Percentiles rank a stretch among this genome's conserved stretches.
Evolutionary conservation across 805 yeast species (phyloP).

Genomic region (Suhomyces sp.): DNA sequence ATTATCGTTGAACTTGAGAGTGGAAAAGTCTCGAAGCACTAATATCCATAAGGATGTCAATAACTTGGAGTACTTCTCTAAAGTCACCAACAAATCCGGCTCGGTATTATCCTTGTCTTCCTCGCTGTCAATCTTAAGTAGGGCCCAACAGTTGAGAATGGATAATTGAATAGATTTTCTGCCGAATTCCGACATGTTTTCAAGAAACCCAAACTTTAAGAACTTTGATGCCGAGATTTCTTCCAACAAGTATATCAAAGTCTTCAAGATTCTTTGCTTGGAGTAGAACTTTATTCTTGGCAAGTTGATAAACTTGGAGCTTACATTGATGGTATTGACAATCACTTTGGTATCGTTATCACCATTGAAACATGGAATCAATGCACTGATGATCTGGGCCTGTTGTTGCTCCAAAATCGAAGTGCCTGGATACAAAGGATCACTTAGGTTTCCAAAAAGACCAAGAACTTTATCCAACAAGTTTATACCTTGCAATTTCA

Average conservation of each 20-base stretch:
- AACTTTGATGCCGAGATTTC: slow-evolving; percentile 45
- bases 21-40: slow-evolving; percentile 69
- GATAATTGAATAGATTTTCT: slow-evolving; percentile 57
- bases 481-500: slow-evolving; percentile 64
- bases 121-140: slow-evolving; percentile 39
- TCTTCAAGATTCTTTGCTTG: slow-evolving; percentile 51
- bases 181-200: slow-evolving; percentile 41
- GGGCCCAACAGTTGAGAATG: slow-evolving; percentile 72
- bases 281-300: slow-evolving; percentile 44
- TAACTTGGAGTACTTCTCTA: slow-evolving; percentile 53
- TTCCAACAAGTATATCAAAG: slow-evolving; percentile 65
- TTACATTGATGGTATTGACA: slow-evolving; percentile 70
- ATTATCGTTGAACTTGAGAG: slow-evolving; percentile 51
- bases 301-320: slow-evolving; percentile 64
- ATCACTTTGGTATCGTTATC: slow-evolving; percentile 74
- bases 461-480: slow-evolving; percentile 63
- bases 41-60: slow-evolving; percentile 80
- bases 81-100: slow-evolving; percentile 46
- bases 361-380: slow-evolving; percentile 77
- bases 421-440: slow-evolving; percentile 68
- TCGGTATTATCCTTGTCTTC: slow-evolving; percentile 27
- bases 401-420: slow-evolving; percentile 86
- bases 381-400: slow-evolving; percentile 88
- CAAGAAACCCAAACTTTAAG: slow-evolving; percentile 56
- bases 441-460: slow-evolving; percentile 58